Evolutionary conservation across 23 red algal species (phyloP), one percentile per base, ranked within the genome.

Genomic region (Gracilaria domingensis): DNA sequence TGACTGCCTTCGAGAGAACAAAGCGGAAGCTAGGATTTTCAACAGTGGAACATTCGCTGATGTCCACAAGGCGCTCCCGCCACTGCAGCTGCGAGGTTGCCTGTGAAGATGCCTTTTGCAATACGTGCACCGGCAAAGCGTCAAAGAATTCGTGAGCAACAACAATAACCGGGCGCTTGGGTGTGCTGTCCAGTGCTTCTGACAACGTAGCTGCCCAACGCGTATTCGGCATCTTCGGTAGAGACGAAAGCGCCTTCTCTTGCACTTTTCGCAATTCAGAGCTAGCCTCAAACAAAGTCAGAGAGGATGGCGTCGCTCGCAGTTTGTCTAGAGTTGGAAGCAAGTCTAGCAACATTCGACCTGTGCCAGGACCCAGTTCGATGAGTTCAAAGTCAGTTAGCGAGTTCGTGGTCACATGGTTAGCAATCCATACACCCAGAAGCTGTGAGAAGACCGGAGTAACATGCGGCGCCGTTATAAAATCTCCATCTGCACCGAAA

Each of bases 61-160:
- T 29, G 47, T 94, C 93, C 38, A 96, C 91, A 12, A 96, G 80
- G 6, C 82, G 91, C 91, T 96, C 97, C 56, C 76, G 17, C 93
- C 97, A 98, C 55, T 69, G 58, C n/a, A 34, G 44, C n/a, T 44
- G 69, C 26, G 45, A 14, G 51, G 38, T 14, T 4, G 59, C 57
- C 9, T 78, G 36, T 0, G 85, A 73, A 20, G 14, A 3, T 33
- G 26, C 58, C 9, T 72, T 40, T n/a, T 87, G 71, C 75, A 99
- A 93, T 2, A 96, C 74, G 76, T 96, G 97, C 67, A 99, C 93
- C 36, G 97, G 94, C 35, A 99, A 75, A 16, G 97, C 97, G 80
- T 99, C 97, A 77, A 99, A 86, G 64, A 99, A 96, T 86, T 99
- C 97, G 30, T 99, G 97, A 69, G 94, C 94, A 16, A 99, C 20